Conservation (phyloP, 768 basidiomycete species). For the Boletus pseudopeckii region DNA sequence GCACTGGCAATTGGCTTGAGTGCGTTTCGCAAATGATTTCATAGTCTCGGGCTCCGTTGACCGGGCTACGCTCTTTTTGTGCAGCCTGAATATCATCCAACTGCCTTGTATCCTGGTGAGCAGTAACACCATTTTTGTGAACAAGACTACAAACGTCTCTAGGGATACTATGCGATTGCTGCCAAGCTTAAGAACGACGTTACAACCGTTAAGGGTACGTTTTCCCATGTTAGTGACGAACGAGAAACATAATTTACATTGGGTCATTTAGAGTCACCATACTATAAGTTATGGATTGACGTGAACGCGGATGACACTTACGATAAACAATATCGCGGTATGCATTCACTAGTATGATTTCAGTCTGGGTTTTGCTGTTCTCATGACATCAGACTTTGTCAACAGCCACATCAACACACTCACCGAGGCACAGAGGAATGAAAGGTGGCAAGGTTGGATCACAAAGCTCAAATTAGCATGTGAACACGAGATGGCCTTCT, state of each 20-base stretch:
- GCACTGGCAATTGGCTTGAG: slow-evolving; percentile 1
- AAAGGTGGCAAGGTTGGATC: neutral
- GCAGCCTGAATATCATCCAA: neutral
- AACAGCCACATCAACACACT: neutral
- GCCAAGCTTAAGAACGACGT: too few species aligned
- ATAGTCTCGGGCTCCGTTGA: neutral
- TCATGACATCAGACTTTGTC: neutral
- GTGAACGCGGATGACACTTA: too few species aligned
- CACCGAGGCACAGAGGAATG: neutral
- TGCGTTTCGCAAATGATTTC: neutral
- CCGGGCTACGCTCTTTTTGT: neutral
- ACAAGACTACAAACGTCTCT: neutral
- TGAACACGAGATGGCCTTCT: too few species aligned
- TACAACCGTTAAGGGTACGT: slow-evolving; percentile 3
- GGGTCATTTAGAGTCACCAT: neutral
- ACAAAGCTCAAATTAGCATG: neutral
- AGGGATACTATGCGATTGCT: slow-evolving; percentile 2
- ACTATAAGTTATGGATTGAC: neutral
- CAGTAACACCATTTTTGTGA: too few species aligned
- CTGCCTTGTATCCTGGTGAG: slow-evolving; percentile 8
- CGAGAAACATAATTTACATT: neutral
- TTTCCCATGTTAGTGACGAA: too few species aligned
- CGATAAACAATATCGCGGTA: neutral
- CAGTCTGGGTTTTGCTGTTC: neutral
- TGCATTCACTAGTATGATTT: neutral